Evolutionary conservation across 768 basidiomycete genomes (phyloP), one percentile per base, ranked within the genome.

Genomic region (Lentinula sp.): DNA sequence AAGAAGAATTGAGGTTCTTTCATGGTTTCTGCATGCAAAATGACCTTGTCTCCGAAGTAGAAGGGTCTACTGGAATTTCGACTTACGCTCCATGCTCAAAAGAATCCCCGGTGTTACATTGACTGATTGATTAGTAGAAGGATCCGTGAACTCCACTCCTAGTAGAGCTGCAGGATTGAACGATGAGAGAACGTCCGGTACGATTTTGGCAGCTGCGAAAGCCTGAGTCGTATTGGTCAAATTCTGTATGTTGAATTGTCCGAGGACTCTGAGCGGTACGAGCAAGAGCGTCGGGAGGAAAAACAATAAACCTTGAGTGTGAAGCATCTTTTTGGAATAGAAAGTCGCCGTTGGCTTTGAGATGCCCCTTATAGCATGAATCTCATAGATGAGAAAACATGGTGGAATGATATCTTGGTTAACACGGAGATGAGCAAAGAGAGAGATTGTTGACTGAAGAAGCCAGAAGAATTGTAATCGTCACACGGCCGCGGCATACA

Each of bases 141-240:
- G 60, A 55, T 74, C 73, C 35, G 75, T 71, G 65, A 80, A 80
- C 23, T 71, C 69, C 13, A 77, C 67, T 52, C 77, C 73, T 4
- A 76, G 62, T 8, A 74, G 63, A 34, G 71, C 73, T 10, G 65
- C 66, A 6, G 79, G 79, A 42, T 66, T 67, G 67, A 80, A 80
- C 16, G 71, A 70, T 45, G 74, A 67, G 23, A 77, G 63, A 37
- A 79, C 68, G 55, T 75, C 71, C 4, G 74, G 75, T n/a, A 79
- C 78, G 42, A 80, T 75, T 52, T 74, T 68, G 3, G 74, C 72
- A 31, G 69, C 61, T n/a, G 66, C 68, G 67, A 77, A 79, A 21
- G 75, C 74, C 28, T 66, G 59, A 0, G 66, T 68, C 23, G 70
- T 65, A 59, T 70, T 64, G 63, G 65, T 23, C 62, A 57, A 35